Percentiles rank a stretch among this genome's conserved stretches.
phyloP scores from a whole-genome alignment of 2,329 filamentous ascomycete species.

The Beauveria sp. region DNA sequence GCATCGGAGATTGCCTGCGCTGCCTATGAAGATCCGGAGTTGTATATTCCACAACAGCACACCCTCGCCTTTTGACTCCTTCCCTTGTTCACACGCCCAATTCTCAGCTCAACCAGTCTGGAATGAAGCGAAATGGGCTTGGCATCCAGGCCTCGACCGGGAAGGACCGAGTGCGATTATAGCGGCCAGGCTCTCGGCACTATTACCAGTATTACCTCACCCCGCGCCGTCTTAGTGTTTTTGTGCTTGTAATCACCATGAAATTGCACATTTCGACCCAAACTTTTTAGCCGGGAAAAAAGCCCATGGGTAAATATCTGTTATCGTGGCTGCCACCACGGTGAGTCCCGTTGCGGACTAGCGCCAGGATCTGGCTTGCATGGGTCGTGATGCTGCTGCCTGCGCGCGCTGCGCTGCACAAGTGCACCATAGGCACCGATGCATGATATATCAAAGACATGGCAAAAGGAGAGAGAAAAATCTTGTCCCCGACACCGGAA shows the following conservation, averaged over 20 bases:
- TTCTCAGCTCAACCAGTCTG: too few species aligned
- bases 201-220: background rate
- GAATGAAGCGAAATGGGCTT: background rate
- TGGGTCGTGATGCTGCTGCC: background rate
- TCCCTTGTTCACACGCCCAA: too few species aligned
- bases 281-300: too few species aligned
- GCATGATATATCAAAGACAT: too few species aligned
- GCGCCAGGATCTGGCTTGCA: background rate
- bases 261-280: too few species aligned
- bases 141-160: background rate
- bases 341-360: background rate
- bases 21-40: background rate
- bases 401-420: too few species aligned
- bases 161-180: background rate
- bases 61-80: background rate
- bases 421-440: too few species aligned
- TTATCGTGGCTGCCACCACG: too few species aligned
- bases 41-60: background rate
- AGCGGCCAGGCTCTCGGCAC: background rate
- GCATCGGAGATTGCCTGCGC: conserved; percentile 2
- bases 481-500: too few species aligned
- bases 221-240: background rate
- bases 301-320: too few species aligned
- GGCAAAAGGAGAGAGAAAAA: too few species aligned
- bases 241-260: too few species aligned